Conservation (phyloP, 768 basidiomycete genomes). For the Boletus edulis region DNA sequence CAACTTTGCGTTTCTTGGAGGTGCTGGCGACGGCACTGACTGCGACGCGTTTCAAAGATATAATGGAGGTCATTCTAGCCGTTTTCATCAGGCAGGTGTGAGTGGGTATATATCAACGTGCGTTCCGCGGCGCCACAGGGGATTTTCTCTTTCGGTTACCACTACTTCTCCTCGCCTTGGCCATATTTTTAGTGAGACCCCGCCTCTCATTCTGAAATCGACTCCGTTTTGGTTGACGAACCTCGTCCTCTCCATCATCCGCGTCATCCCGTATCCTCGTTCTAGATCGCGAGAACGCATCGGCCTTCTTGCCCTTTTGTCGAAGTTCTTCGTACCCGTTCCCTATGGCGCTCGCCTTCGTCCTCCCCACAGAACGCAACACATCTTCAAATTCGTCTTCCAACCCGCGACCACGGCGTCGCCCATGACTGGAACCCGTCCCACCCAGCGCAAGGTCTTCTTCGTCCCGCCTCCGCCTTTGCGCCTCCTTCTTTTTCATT, state of each 20-base stretch:
- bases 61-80: not conserved
- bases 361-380: constrained; percentile 56
- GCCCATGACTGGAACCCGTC: constrained; percentile 50
- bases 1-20: constrained; percentile 24
- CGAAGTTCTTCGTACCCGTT: constrained; percentile 86
- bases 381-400: constrained; percentile 87
- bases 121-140: too few relatives aligned
- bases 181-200: constrained; percentile 30
- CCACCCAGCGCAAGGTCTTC: constrained; percentile 86
- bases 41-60: constrained; percentile 13
- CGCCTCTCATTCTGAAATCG: constrained; percentile 45
- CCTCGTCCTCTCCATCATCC: constrained; percentile 30
- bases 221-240: constrained; percentile 34
- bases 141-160: not conserved
- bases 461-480: constrained; percentile 73
- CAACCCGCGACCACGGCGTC: constrained; percentile 63
- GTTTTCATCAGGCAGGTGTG: not conserved
- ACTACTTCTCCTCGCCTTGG: constrained; percentile 12
- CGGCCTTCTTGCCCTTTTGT: constrained; percentile 59
- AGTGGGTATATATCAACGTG: too few relatives aligned
- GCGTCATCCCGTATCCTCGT: constrained; percentile 27
- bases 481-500: constrained; percentile 85
- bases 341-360: constrained; percentile 38
- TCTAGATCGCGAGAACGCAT: constrained; percentile 60
- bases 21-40: not conserved